phyloP scores from a whole-genome alignment of 306 rosid genomes.

The Geum urbanum region DNA sequence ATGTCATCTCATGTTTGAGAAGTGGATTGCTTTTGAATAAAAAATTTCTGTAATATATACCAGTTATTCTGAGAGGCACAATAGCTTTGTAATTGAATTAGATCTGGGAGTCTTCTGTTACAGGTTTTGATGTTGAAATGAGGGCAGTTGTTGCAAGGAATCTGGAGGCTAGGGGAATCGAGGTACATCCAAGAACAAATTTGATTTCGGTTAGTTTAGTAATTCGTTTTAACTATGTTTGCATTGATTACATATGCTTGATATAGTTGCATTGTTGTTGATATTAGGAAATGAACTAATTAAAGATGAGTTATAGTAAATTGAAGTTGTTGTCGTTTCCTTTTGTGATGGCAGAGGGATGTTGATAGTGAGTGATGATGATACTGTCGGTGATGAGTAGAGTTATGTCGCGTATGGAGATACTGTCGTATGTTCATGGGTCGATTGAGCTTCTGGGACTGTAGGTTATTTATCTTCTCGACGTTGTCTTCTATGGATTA shows the following conservation, averaged over 20 bases:
- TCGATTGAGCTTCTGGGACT: slow-evolving; percentile 79
- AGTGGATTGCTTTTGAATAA: neutral
- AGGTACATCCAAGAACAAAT: slow-evolving; percentile 72
- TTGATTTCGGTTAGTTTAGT: slow-evolving; percentile 48
- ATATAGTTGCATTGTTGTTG: neutral
- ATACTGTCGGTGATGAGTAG: slow-evolving; percentile 85
- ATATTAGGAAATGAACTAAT: neutral
- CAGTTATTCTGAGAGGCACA: neutral
- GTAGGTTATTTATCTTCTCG: slow-evolving; percentile 45
- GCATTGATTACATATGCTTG: neutral
- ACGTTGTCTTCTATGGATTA: slow-evolving; percentile 10
- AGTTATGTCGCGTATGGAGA: slow-evolving; percentile 77
- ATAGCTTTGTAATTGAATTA: neutral
- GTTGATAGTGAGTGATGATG: slow-evolving; percentile 72
- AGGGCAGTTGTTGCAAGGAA: slow-evolving; percentile 91
- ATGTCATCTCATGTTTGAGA: neutral
- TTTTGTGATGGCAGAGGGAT: slow-evolving; percentile 47
- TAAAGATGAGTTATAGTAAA: neutral
- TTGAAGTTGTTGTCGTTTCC: neutral
- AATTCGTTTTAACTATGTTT: neutral
- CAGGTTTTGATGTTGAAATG: slow-evolving; percentile 99
- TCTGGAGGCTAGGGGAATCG: slow-evolving; percentile 88
- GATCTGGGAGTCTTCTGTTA: slow-evolving; percentile 29
- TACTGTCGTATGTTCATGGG: slow-evolving; percentile 78
- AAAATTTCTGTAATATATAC: neutral